Evolutionary conservation across 768 basidiomycete genomes (phyloP).

Genomic region (Coprinellus micaceus): DNA sequence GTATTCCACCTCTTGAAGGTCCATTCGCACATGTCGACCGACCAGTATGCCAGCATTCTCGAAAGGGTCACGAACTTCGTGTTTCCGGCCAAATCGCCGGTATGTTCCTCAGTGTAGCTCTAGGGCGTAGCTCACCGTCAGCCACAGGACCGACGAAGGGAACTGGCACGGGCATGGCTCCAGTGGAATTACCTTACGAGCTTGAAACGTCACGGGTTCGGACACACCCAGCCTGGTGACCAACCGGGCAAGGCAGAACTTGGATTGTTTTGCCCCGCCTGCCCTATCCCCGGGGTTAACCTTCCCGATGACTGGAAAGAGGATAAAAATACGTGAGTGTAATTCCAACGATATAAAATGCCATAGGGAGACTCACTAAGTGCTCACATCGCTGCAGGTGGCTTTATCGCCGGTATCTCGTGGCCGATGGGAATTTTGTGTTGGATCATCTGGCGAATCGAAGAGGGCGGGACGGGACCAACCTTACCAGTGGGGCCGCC

Average conservation of each 20-base stretch:
- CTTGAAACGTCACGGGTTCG: slow-evolving; percentile 15
- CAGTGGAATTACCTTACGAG: slow-evolving; percentile 9
- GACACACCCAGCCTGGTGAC: background rate
- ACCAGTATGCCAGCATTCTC: background rate
- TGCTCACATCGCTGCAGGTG: background rate
- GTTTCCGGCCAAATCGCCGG: background rate
- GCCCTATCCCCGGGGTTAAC: slow-evolving; percentile 25
- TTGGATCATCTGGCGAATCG: background rate
- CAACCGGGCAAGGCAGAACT: slow-evolving; percentile 3
- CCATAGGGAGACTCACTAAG: background rate
- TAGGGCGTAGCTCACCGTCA: background rate
- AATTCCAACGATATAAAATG: background rate
- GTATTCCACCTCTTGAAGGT: background rate
- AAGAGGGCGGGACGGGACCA: background rate
- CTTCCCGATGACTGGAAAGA: slow-evolving; percentile 19
- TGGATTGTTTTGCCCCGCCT: slow-evolving; percentile 20
- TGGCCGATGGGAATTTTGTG: background rate
- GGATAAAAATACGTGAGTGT: background rate
- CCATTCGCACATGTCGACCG: background rate
- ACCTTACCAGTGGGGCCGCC: background rate
- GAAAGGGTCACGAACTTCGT: background rate
- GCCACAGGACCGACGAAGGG: background rate
- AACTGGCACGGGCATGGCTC: background rate
- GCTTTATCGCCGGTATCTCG: background rate
- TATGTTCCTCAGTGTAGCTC: background rate